Evolutionary conservation across 2,329 filamentous ascomycete species (phyloP).

Genomic region (Sarocladium brachiariae): DNA sequence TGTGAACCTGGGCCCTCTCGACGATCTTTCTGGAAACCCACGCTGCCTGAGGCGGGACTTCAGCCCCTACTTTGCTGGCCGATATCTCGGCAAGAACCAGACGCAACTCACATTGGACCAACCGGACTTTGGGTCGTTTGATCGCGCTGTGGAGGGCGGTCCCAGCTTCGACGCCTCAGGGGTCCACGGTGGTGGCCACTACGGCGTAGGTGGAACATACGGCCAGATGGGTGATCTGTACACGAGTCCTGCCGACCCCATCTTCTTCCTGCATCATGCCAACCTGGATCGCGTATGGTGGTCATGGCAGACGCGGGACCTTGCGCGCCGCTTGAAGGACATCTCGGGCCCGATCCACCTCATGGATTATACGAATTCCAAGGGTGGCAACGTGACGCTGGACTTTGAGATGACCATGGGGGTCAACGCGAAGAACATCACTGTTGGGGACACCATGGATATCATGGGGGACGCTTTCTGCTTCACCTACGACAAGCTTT

Average conservation of each 20-base stretch:
- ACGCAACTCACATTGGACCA: conserved; percentile 17
- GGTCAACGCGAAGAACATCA: conserved; percentile 6
- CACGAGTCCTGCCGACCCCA: conserved; percentile 20
- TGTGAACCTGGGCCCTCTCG: conserved; percentile 15
- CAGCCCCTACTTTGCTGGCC: conserved; percentile 11
- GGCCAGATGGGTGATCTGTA: conserved; percentile 23
- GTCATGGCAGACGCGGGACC: no score
- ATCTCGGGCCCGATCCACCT: conserved; percentile 7
- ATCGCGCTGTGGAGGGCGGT: conserved; percentile 20
- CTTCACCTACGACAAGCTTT: conserved; percentile 8
- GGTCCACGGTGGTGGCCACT: conserved; percentile 19
- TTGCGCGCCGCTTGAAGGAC: conserved; percentile 6
- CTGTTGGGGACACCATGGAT: conserved; percentile 5
- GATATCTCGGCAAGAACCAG: conserved; percentile 13
- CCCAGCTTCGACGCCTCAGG: conserved; percentile 15
- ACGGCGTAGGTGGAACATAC: conserved; percentile 22
- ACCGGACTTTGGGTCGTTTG: conserved; percentile 20
- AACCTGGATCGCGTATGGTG: conserved; percentile 19
- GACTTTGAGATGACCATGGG: conserved; percentile 9
- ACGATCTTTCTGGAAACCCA: conserved; percentile 19
- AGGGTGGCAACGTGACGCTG: conserved; percentile 6
- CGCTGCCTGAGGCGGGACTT: conserved; percentile 27
- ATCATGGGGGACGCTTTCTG: conserved; percentile 4
- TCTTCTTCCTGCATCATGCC: conserved; percentile 23
- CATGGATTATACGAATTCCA: conserved; percentile 1